phyloP scores from a whole-genome alignment of 2,329 filamentous ascomycete species.

The Herpotrichia juniperi region DNA sequence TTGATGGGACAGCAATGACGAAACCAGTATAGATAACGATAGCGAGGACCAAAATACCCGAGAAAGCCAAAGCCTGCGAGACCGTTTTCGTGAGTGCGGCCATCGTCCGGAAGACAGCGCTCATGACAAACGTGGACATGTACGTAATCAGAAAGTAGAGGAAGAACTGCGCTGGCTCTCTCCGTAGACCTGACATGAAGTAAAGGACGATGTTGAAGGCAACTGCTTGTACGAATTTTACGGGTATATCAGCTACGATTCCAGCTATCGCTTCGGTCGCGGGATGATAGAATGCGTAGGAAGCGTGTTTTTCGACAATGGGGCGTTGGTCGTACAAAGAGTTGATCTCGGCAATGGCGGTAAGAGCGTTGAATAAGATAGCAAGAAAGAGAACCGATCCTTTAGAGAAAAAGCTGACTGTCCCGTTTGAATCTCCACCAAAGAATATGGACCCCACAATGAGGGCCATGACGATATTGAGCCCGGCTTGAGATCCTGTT shows the following conservation, averaged over 20 bases:
- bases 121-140: slow-evolving; percentile 70
- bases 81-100: slow-evolving; percentile 73
- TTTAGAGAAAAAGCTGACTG: slow-evolving; percentile 59
- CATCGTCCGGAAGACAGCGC: slow-evolving; percentile 81
- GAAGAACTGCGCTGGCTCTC: slow-evolving; percentile 79
- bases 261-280: slow-evolving; percentile 82
- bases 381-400: slow-evolving; percentile 67
- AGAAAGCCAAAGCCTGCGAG: slow-evolving; percentile 61
- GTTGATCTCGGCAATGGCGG: slow-evolving; percentile 60
- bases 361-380: slow-evolving; percentile 64
- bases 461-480: slow-evolving; percentile 62
- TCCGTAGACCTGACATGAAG: slow-evolving; percentile 81
- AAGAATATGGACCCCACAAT: slow-evolving; percentile 69
- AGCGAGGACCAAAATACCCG: slow-evolving; percentile 64
- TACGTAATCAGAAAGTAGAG: slow-evolving; percentile 70
- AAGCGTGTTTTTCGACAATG: slow-evolving; percentile 86
- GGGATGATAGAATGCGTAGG: slow-evolving; percentile 88
- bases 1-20: slow-evolving; percentile 68
- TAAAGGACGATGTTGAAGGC: slow-evolving; percentile 81
- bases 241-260: slow-evolving; percentile 82
- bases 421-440: slow-evolving; percentile 54
- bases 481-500: slow-evolving; percentile 45
- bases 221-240: slow-evolving; percentile 73
- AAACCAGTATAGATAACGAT: slow-evolving; percentile 74
- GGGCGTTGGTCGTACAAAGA: slow-evolving; percentile 79